phyloP scores from a whole-genome alignment of 2,329 filamentous ascomycete genomes.

The Scytalidium lignicola region DNA sequence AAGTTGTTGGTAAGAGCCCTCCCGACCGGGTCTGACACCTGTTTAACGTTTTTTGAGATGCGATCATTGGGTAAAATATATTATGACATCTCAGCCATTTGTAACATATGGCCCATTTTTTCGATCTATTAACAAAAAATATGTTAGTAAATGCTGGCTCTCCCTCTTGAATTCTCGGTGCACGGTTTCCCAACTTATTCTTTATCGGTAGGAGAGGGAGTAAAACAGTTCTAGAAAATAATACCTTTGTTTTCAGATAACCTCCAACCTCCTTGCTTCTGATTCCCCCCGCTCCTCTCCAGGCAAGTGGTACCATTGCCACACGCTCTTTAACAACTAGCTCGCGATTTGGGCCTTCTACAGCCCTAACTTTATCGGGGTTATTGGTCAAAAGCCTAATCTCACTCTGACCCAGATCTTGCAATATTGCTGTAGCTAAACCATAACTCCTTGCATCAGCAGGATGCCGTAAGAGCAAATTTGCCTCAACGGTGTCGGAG shows the following conservation, averaged over 20 bases:
- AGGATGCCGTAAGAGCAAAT: slow-evolving; percentile 82
- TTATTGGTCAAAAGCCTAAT: slow-evolving; percentile 91
- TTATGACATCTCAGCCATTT: slow-evolving; percentile 36
- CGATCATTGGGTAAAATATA: background rate
- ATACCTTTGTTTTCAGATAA: slow-evolving; percentile 90
- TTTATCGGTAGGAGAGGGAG: too few species aligned
- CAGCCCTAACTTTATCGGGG: slow-evolving; percentile 90
- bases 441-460: slow-evolving; percentile 94
- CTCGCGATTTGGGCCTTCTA: slow-evolving; percentile 87
- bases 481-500: slow-evolving; percentile 96
- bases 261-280: slow-evolving; percentile 85
- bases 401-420: slow-evolving; percentile 74
- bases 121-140: slow-evolving; percentile 55
- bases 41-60: background rate
- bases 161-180: background rate
- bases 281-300: slow-evolving; percentile 77
- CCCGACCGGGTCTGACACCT: too few species aligned
- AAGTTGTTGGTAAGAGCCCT: too few species aligned
- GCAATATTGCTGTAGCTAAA: slow-evolving; percentile 89
- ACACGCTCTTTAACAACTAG: slow-evolving; percentile 84
- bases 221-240: slow-evolving; percentile 22
- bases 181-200: too few species aligned
- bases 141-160: background rate
- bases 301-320: slow-evolving; percentile 91
- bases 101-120: slow-evolving; percentile 80